These are phyloP conservation scores for Vigna unguiculata DNA, from an alignment of 306 rosid species.

Conservation along the genomic window DNA sequence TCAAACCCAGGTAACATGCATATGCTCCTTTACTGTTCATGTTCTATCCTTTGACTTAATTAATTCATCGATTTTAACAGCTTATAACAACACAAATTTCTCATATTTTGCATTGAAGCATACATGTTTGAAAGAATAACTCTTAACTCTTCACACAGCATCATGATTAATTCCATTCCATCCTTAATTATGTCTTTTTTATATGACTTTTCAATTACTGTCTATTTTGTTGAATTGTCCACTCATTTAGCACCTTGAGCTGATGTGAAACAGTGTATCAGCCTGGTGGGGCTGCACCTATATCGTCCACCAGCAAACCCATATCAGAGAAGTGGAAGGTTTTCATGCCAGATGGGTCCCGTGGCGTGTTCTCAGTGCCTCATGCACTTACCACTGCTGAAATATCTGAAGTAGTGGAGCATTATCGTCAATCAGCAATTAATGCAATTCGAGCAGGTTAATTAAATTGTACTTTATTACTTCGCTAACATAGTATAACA, in stretches of 20 bases:
- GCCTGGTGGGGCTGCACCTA: slow-evolving; percentile 71
- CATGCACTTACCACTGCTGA: slow-evolving; percentile 55
- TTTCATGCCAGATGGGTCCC: slow-evolving; percentile 79
- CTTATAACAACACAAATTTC: neutral
- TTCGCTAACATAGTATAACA: neutral
- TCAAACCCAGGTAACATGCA: slow-evolving; percentile 59
- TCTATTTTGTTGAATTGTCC: neutral
- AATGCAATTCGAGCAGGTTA: slow-evolving; percentile 74
- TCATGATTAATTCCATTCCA: neutral
- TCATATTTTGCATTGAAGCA: neutral
- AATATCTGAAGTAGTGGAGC: slow-evolving; percentile 66
- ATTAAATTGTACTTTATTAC: neutral
- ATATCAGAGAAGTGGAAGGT: slow-evolving; percentile 72
- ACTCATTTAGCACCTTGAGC: neutral
- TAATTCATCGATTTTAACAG: neutral
- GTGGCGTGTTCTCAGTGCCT: slow-evolving; percentile 70
- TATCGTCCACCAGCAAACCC: slow-evolving; percentile 74
- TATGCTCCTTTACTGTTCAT: neutral
- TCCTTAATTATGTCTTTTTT: neutral
- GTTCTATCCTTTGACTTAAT: neutral
- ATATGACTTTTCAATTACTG: neutral
- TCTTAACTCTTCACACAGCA: neutral
- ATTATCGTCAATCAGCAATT: slow-evolving; percentile 62
- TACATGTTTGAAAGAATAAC: neutral
- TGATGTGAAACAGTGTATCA: slow-evolving; percentile 64